Conservation (phyloP, 129 eudicot genomes). For the Apium graveolens region DNA sequence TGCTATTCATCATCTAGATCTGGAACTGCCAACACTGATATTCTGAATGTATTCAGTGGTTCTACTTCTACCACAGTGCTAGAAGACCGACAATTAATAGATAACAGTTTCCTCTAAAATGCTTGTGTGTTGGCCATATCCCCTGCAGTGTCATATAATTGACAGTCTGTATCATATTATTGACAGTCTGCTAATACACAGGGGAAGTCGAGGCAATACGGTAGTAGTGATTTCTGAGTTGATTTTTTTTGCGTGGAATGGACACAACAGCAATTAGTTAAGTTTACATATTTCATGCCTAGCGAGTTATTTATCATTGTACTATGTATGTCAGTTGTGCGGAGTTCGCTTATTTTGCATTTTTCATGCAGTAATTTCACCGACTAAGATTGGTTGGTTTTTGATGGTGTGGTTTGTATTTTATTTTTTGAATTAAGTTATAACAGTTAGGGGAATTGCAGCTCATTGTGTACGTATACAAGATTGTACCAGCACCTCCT, state of each 20-base stretch:
- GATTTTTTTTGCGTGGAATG: not conserved
- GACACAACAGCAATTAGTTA: not conserved
- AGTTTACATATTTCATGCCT: not conserved
- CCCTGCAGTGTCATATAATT: not conserved
- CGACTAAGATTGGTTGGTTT: not conserved
- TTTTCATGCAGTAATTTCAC: not conserved
- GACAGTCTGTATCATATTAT: too few species aligned
- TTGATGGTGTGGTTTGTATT: not conserved
- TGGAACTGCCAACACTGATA: not conserved
- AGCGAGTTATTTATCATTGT: too few species aligned
- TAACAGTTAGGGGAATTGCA: too few species aligned
- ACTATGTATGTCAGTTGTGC: too few species aligned
- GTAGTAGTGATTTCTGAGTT: not conserved
- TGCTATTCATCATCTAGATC: not conserved
- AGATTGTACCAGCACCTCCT: too few species aligned
- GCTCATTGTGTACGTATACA: too few species aligned
- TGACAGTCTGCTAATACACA: not conserved
- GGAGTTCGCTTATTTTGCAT: too few species aligned
- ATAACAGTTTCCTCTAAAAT: not conserved
- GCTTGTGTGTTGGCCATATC: not conserved
- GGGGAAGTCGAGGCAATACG: too few species aligned
- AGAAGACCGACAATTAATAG: not conserved
- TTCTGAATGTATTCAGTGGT: not conserved
- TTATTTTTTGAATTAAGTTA: too few species aligned
- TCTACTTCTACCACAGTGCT: not conserved